phyloP scores from a whole-genome alignment of 2,329 filamentous ascomycete genomes.

The Ophiostoma populinum region DNA sequence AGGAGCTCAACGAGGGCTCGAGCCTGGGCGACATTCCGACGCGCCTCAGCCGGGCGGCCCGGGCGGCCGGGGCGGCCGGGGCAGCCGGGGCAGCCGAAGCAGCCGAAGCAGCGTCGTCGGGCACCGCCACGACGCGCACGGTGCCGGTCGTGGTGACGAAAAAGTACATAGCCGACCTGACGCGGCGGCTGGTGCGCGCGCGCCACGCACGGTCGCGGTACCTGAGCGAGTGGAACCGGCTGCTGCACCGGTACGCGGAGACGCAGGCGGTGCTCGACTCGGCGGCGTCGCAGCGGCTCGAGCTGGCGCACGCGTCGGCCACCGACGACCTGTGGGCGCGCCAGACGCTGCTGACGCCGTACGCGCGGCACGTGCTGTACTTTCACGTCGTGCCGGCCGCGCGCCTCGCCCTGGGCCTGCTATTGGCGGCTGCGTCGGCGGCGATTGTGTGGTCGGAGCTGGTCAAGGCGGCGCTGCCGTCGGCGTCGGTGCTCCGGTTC shows the following conservation, averaged over 20 bases:
- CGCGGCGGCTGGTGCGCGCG: constrained; percentile 63
- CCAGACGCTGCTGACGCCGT: constrained; percentile 53
- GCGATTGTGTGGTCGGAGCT: constrained; percentile 89
- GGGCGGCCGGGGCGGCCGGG: too few species aligned
- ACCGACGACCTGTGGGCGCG: constrained; percentile 36
- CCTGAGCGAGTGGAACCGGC: constrained; percentile 65
- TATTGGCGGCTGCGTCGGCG: constrained; percentile 59
- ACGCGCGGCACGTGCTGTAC: constrained; percentile 63
- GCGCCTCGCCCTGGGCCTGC: constrained; percentile 43
- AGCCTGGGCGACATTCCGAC: constrained; percentile 20
- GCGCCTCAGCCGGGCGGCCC: constrained; percentile 18
- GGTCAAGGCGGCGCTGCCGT: constrained; percentile 63
- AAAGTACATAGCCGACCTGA: constrained; percentile 81
- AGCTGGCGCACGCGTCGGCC: constrained; percentile 45
- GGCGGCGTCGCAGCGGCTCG: constrained; percentile 59
- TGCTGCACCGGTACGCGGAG: constrained; percentile 57
- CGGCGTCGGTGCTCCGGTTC: constrained; percentile 51
- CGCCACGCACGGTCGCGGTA: constrained; percentile 72
- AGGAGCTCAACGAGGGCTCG: constrained; percentile 66
- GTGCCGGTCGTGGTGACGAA: constrained; percentile 78
- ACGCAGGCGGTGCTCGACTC: constrained; percentile 75
- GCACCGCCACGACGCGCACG: constrained; percentile 16
- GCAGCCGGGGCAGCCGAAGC: too few species aligned
- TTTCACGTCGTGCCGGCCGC: constrained; percentile 54
- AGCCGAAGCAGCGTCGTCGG: too few species aligned